Conservation (phyloP, 2,329 filamentous ascomycete genomes). For the Dothistroma septosporum region DNA sequence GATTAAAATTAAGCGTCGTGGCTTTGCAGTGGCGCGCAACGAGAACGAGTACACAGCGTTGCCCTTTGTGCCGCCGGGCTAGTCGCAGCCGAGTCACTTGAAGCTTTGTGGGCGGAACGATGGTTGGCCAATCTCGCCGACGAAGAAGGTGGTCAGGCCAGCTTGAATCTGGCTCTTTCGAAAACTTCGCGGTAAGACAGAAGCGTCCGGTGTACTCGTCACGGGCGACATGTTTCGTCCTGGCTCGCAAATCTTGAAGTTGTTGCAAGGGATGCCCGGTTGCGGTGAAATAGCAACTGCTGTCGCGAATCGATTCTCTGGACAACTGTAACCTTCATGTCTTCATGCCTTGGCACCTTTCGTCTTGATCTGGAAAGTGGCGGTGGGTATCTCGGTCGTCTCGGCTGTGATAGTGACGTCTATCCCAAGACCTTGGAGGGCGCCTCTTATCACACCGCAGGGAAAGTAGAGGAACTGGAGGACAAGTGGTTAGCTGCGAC, state of each 20-base stretch:
- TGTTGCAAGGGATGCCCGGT: not conserved
- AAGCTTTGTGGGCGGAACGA: not conserved
- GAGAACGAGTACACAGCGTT: not conserved
- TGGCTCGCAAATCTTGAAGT: too few relatives aligned
- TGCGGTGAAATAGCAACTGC: not conserved
- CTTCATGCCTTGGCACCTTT: constrained; percentile 60
- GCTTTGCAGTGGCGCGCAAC: not conserved
- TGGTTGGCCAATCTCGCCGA: not conserved
- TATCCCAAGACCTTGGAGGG: constrained; percentile 87
- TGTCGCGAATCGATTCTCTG: too few relatives aligned
- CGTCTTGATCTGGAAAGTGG: constrained; percentile 95
- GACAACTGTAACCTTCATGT: not conserved
- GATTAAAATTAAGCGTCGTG: not conserved
- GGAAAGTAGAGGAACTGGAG: constrained; percentile 87
- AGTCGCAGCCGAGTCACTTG: not conserved
- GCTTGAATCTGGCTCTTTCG: not conserved
- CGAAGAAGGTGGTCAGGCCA: not conserved
- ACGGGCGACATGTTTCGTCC: not conserved
- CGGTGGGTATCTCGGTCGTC: constrained; percentile 76
- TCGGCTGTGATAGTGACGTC: constrained; percentile 89
- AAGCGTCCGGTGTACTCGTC: not conserved
- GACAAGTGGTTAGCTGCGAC: not conserved
- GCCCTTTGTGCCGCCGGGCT: not conserved
- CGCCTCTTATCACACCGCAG: constrained; percentile 85
- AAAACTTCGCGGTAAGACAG: not conserved